Evolutionary conservation across 176 grass and related monocot species (phyloP).

Genomic region (Avena insularis): DNA sequence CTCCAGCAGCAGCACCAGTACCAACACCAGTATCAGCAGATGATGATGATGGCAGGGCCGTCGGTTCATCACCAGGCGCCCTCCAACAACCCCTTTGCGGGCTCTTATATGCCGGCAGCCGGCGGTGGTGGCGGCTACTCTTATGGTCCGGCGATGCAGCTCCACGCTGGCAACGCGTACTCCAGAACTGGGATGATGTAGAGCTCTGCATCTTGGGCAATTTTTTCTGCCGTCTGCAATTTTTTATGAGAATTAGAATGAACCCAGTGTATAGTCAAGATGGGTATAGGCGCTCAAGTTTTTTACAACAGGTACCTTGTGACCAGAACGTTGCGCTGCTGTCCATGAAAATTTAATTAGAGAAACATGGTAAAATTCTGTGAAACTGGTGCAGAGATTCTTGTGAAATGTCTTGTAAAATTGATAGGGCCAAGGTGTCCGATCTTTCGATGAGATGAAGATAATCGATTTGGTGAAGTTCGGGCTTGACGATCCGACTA

Average conservation of each 20-base stretch:
- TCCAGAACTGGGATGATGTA: constrained; percentile 70
- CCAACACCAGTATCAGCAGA: constrained; percentile 22
- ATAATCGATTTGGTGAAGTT: too few species aligned
- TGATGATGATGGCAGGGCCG: constrained; percentile 63
- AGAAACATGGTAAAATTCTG: neutral
- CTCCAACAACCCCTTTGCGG: constrained; percentile 76
- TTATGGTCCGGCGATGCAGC: constrained; percentile 53
- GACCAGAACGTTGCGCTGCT: neutral
- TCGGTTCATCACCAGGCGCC: constrained; percentile 48
- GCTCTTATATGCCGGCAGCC: constrained; percentile 35
- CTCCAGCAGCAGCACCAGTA: constrained; percentile 54
- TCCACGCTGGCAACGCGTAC: constrained; percentile 60
- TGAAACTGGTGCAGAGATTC: neutral
- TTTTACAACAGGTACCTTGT: neutral
- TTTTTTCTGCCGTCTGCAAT: neutral
- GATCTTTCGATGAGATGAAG: too few species aligned
- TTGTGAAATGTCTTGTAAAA: too few species aligned
- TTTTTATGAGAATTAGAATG: neutral
- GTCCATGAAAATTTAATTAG: neutral
- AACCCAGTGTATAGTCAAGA: constrained; percentile 25
- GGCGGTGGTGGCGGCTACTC: constrained; percentile 3
- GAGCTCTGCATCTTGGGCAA: neutral
- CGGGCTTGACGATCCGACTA: too few species aligned
- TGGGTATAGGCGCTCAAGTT: constrained; percentile 11
- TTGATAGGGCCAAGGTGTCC: too few species aligned